Evolutionary conservation across 164 flowering plant genomes (phyloP), one percentile per base, ranked within the genome.

Genomic region (Cinnamomum chago): DNA sequence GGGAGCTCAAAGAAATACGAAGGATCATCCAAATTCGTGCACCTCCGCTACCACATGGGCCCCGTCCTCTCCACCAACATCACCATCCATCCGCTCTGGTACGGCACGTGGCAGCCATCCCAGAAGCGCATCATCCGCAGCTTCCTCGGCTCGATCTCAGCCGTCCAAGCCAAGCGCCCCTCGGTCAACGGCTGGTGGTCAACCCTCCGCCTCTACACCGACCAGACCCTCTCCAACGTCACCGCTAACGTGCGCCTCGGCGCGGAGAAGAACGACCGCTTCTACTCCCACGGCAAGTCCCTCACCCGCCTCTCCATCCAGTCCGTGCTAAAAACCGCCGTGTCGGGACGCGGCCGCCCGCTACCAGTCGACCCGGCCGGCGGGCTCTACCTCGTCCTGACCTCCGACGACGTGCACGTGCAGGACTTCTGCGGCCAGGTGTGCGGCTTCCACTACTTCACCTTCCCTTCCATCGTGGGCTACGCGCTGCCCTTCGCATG

Each of bases 371-470:
- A 85, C 80, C 88, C 94, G 3, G 81, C 80, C 27, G 76, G 84
- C 23, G 97, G 97, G 40, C 73, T 93, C 58, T 93, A 93, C 79
- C 86, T 95, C 20, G 70, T 95, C 22, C 85, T 95, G 22, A 95
- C 99, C 0, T 82, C 97, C 0, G 82, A 76, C 17, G 98, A 95
- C 76, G 99, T 95, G 58, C 77, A 77, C 82, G 89, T 95, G 2
- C 87, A 93, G 80, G 91, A 92, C 71, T 95, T 93, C 83, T 95
- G 99, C 83, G 83, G 87, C 0, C 86, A 84, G 62, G 91, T 90
- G 1, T 95, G 99, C 71, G 99, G 99, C 65, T 93, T 93, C 83
- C 99, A 95, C 80, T 93, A 93, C 75, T 93, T 95, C 84, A 95
- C 99, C 0, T 93, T 93, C 84, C 98, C 98, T 0, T 89, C 98